Percentiles rank a stretch among this genome's conserved stretches.
These are phyloP conservation scores for Cafeteria roenbergensis DNA, from an alignment of 108 stramenopile genomes.

Conservation along the genomic window DNA sequence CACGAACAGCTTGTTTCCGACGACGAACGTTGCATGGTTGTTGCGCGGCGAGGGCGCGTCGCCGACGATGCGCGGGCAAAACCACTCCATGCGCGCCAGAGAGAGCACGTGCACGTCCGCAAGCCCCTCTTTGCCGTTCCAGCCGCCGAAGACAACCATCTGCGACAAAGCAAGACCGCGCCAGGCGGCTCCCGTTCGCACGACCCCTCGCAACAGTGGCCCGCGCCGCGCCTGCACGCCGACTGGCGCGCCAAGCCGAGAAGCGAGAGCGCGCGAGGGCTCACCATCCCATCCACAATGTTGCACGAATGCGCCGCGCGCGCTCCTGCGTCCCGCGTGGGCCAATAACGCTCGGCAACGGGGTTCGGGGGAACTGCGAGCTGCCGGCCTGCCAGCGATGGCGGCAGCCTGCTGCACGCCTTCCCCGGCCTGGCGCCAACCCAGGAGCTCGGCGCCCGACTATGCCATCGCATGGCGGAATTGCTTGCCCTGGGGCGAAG, in stretches of 20 bases:
- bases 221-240: neutral
- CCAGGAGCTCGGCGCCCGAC: no score
- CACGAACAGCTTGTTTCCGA: constrained; percentile 64
- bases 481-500: no score
- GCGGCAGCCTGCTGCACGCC: no score
- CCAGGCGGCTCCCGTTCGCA: neutral
- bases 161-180: neutral
- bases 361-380: no score
- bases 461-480: no score
- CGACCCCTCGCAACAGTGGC: neutral
- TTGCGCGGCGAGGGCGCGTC: constrained; percentile 66
- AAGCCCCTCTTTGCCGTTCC: constrained; percentile 45
- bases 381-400: no score
- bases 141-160: constrained; percentile 76
- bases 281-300: neutral
- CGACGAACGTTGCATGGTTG: constrained; percentile 73
- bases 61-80: constrained; percentile 13
- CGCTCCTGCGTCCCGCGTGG: no score
- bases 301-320: neutral
- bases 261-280: neutral
- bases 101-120: constrained; percentile 79
- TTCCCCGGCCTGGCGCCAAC: no score
- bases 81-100: constrained; percentile 61
- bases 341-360: no score
- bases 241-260: neutral